These are phyloP conservation scores for Telfairia occidentalis DNA, from an alignment of 331 rosid genomes.

Conservation along the genomic window DNA sequence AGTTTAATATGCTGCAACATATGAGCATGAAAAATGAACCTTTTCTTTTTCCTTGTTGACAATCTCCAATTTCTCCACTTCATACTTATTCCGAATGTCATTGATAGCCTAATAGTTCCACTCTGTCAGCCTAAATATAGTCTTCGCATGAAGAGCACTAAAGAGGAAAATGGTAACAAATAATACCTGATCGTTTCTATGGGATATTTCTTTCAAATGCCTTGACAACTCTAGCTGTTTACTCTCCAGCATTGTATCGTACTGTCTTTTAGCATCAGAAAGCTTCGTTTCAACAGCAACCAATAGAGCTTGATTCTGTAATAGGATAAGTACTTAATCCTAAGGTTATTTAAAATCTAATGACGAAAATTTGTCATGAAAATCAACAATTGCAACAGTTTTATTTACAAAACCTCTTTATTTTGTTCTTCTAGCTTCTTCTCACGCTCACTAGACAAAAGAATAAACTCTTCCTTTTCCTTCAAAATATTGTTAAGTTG, in stretches of 20 bases:
- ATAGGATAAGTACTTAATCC: not conserved
- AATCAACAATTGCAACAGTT: conserved; percentile 10
- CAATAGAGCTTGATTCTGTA: conserved; percentile 52
- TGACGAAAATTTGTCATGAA: conserved; percentile 1
- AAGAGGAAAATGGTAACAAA: conserved; percentile 15
- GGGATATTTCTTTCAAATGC: conserved; percentile 91
- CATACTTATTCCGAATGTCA: conserved; percentile 77
- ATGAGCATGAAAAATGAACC: conserved; percentile 39
- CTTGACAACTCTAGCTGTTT: conserved; percentile 66
- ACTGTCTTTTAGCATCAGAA: conserved; percentile 61
- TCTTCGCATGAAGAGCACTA: conserved; percentile 12
- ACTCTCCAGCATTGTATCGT: conserved; percentile 66
- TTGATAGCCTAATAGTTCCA: conserved; percentile 60
- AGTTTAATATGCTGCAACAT: conserved; percentile 13
- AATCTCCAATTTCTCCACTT: conserved; percentile 72
- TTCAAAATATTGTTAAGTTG: conserved; percentile 34
- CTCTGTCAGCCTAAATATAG: conserved; percentile 22
- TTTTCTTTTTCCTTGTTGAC: conserved; percentile 66
- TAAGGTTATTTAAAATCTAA: conserved; percentile 3
- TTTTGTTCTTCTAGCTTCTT: conserved; percentile 60
- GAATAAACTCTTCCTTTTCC: conserved; percentile 54
- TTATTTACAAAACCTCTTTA: conserved; percentile 44
- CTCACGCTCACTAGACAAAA: conserved; percentile 46
- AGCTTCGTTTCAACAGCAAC: conserved; percentile 60
- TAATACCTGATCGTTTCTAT: conserved; percentile 81